These are phyloP conservation scores for Chaetomiaceae sp. DNA, from an alignment of 2,329 filamentous ascomycete species.

Conservation along the genomic window DNA sequence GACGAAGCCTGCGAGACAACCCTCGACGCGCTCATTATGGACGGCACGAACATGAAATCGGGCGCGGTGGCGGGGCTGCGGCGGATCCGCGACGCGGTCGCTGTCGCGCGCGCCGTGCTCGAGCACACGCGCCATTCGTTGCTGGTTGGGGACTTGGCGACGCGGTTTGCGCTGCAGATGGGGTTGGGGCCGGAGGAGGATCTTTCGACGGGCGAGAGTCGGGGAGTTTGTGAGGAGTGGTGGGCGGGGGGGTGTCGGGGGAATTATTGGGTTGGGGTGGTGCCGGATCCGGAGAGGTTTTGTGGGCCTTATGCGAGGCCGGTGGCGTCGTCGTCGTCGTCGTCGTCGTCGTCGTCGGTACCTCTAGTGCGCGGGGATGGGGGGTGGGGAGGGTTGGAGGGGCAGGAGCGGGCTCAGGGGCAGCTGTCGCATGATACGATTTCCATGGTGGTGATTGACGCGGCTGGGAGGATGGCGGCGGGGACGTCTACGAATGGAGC, in stretches of 20 bases:
- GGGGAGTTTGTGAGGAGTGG: conserved; percentile 41
- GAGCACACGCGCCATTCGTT: conserved; percentile 48
- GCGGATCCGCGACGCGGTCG: conserved; percentile 44
- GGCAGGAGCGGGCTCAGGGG: conserved; percentile 1
- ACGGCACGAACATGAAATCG: conserved; percentile 48
- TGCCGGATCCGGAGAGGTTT: conserved; percentile 37
- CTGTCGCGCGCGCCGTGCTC: conserved; percentile 47
- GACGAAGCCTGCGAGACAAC: conserved; percentile 54
- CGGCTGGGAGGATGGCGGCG: conserved; percentile 44
- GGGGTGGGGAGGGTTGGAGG: background rate
- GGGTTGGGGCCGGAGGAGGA: conserved; percentile 42
- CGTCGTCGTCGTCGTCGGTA: too few species aligned
- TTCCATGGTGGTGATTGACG: conserved; percentile 45
- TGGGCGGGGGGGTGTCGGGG: conserved; percentile 40
- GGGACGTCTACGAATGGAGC: conserved; percentile 54
- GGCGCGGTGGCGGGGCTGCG: conserved; percentile 50
- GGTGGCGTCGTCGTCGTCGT: conserved; percentile 18
- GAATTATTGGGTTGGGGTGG: conserved; percentile 46
- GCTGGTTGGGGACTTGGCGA: conserved; percentile 49
- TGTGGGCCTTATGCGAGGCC: conserved; percentile 49
- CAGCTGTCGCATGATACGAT: conserved; percentile 48
- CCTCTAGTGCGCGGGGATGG: too few species aligned
- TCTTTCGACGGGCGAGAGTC: conserved; percentile 39
- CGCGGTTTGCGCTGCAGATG: conserved; percentile 47
- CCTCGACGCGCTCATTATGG: conserved; percentile 56